Evolutionary conservation across 129 eudicot genomes (phyloP).

Genomic region (Helianthus tuberosus): DNA sequence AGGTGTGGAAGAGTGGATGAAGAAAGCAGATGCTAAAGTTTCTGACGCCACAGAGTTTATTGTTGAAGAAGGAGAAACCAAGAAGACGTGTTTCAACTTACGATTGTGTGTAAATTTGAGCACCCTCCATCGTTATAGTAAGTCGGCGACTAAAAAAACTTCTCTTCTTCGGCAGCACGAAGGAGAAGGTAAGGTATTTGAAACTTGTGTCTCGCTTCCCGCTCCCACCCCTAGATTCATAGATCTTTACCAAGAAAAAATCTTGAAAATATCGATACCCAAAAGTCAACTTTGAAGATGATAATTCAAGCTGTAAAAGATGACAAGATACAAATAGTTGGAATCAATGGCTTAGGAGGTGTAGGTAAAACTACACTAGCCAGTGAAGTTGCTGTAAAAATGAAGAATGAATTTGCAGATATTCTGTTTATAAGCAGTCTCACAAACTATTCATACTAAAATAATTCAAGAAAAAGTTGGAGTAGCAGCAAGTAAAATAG

Average conservation of each 20-base stretch:
- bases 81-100: too few species aligned
- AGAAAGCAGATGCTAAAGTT: too few species aligned
- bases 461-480: not conserved
- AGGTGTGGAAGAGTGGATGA: too few species aligned
- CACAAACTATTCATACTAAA: not conserved
- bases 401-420: conserved; percentile 5
- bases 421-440: conserved; percentile 1
- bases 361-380: conserved; percentile 27
- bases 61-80: too few species aligned
- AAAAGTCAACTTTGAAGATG: not conserved
- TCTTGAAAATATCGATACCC: conserved; percentile 11
- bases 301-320: not conserved
- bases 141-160: too few species aligned
- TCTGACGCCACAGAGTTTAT: too few species aligned
- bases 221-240: not conserved
- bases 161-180: too few species aligned
- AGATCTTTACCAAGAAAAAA: not conserved
- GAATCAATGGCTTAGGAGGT: conserved; percentile 25
- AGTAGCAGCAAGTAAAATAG: conserved; percentile 5
- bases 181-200: too few species aligned
- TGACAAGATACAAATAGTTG: conserved; percentile 19
- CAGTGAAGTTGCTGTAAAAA: conserved; percentile 1
- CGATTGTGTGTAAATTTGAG: too few species aligned
- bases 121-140: too few species aligned
- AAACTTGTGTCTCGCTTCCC: too few species aligned